Base-by-base conservation (phyloP, 352 stramenopile genomes). In the Globisporangium mamillatum region DNA sequence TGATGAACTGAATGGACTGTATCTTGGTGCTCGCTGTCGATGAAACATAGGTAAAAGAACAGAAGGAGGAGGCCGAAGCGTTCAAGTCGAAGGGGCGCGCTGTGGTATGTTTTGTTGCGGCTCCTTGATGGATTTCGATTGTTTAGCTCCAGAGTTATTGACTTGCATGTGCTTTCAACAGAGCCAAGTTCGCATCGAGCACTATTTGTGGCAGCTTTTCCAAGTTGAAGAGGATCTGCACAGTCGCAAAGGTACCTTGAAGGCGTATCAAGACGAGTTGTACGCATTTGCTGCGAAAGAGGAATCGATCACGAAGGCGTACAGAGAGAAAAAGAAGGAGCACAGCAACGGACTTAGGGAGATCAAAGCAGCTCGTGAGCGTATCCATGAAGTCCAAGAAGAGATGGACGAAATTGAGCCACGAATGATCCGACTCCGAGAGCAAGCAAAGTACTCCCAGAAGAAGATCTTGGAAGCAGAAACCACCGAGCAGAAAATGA, bases 131-230 rank as follows among this genome's bases (percentile, higher is more conserved):
- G 1, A 7, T 25, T 16, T 44, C 16, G 18, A 24, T 9, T 52
- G 4, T 14, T 52, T 12, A 22, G 44, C 8, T 52, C 18, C 18
- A 52, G 44, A 24, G 5, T 52, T 3, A 22, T 44, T 60, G 27
- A 50, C 4, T 34, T 50, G 56, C 12, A 32, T 9, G 7, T 48
- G 8, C 3, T 22, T 29, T 38, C 20, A 22, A 29, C 64, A 93
- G 86, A 81, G 81, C 70, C 64, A 86, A 22, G 66, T 98, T 4
- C 84, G 94, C 32, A 88, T 92, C 0, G 90, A 99, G 66, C 94
- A 97, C 71, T 99, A 98, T 64, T 77, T 99, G 46, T 99, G 96
- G 97, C 91, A 98, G 67, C 81, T 99, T 24, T 98, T 94, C 58
- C 95, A 99, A 73, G 87, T 98, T 24, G 81, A 99, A 66, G 81